Conservation (phyloP, 768 basidiomycete genomes). For the Kwoniella dejecticola region DNA sequence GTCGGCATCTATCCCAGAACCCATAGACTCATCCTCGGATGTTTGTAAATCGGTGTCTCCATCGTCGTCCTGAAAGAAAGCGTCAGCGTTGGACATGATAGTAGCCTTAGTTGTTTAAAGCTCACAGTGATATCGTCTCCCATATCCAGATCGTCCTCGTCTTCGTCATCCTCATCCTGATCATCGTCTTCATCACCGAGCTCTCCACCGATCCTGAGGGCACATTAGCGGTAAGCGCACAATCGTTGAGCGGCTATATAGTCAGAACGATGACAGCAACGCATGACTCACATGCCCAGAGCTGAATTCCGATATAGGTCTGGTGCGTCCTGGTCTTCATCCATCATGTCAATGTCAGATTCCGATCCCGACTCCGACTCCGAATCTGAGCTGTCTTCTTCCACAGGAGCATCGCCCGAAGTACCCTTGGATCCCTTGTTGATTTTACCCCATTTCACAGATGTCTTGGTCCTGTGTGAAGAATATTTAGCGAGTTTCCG, state of each 20-base stretch:
- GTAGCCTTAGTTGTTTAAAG: too few species aligned
- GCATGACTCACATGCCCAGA: conserved; percentile 80
- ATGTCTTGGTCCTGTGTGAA: conserved; percentile 75
- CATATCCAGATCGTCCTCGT: conserved; percentile 58
- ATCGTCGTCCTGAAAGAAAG: conserved; percentile 37
- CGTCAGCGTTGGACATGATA: too few species aligned
- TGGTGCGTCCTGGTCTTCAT: conserved; percentile 68
- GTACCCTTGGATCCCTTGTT: conserved; percentile 44
- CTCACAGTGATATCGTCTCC: conserved; percentile 42
- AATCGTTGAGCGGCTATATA: too few species aligned
- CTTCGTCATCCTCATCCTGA: conserved; percentile 64
- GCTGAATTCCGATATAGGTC: conserved; percentile 96
- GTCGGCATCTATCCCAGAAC: conserved; percentile 26
- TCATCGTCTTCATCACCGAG: conserved; percentile 63
- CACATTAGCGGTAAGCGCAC: too few species aligned
- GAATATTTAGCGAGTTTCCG: conserved; percentile 6
- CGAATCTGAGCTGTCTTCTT: conserved; percentile 42
- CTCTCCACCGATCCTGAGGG: conserved; percentile 40
- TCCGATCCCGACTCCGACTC: conserved; percentile 58
- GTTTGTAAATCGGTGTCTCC: conserved; percentile 53
- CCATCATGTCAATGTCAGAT: conserved; percentile 42
- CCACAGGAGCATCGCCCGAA: conserved; percentile 54
- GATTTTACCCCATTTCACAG: conserved; percentile 94
- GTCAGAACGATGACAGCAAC: too few species aligned
- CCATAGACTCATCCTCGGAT: conserved; percentile 45